Conservation (phyloP, 108 stramenopile genomes). For the Pseudonitzschia multiseries region DNA sequence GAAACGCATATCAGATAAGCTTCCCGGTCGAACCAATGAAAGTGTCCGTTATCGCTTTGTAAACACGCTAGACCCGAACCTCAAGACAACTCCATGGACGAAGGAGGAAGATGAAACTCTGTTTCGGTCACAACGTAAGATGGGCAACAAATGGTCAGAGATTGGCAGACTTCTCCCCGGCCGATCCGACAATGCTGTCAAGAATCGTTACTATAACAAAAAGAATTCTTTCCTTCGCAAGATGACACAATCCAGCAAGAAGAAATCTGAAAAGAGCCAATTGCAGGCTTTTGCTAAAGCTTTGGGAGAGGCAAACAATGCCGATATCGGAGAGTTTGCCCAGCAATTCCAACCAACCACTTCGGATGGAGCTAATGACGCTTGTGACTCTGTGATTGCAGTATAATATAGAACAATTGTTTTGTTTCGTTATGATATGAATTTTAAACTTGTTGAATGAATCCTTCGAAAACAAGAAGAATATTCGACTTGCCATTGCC, state of each 20-base stretch:
- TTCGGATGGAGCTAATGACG: not conserved
- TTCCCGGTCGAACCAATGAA: constrained; percentile 93
- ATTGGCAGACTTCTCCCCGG: constrained; percentile 91
- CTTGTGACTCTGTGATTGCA: not conserved
- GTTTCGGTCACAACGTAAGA: constrained; percentile 48
- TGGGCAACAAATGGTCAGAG: constrained; percentile 86
- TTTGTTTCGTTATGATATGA: too few species aligned
- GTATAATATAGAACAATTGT: not conserved
- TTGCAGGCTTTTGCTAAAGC: not conserved
- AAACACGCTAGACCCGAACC: constrained; percentile 87
- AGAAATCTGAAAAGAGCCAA: not conserved
- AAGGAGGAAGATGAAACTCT: constrained; percentile 77
- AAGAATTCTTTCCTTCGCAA: constrained; percentile 38
- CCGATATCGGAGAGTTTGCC: too few species aligned
- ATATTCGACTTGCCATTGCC: too few species aligned
- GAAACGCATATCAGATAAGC: constrained; percentile 65
- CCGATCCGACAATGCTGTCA: constrained; percentile 89
- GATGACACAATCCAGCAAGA: not conserved
- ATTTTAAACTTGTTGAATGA: too few species aligned
- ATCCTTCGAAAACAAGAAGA: too few species aligned
- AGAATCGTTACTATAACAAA: constrained; percentile 90
- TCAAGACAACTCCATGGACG: constrained; percentile 83
- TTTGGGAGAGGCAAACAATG: not conserved
- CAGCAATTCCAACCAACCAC: too few species aligned
- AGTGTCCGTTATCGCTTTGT: constrained; percentile 94